phyloP scores from a whole-genome alignment of 345 rosid genomes.

The Gossypium stocksii region DNA sequence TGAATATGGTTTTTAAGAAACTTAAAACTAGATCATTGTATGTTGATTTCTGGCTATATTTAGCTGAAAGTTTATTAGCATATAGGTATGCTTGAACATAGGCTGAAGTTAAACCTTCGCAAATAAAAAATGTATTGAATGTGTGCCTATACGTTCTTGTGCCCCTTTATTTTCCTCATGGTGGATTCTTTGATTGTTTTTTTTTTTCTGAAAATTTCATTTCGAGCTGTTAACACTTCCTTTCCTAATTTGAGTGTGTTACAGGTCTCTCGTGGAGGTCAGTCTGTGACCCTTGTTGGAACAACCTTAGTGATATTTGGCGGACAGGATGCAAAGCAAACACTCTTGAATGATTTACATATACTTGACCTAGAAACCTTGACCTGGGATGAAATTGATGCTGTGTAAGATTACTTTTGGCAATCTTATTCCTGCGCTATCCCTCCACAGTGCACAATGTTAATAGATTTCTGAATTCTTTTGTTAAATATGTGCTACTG shows the following conservation, averaged over 20 bases:
- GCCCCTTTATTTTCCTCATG: not conserved
- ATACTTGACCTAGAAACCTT: slow-evolving; percentile 92
- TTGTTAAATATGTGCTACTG: not conserved
- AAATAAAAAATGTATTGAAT: not conserved
- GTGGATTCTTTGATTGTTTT: not conserved
- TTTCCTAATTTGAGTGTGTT: slow-evolving; percentile 22
- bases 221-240: not conserved
- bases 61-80: not conserved
- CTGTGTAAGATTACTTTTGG: slow-evolving; percentile 55
- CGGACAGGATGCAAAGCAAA: slow-evolving; percentile 90
- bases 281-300: slow-evolving; percentile 83
- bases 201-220: not conserved
- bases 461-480: not conserved
- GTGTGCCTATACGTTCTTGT: not conserved
- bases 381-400: slow-evolving; percentile 99
- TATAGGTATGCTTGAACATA: not conserved
- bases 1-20: slow-evolving; percentile 10
- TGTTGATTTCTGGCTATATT: not conserved
- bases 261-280: slow-evolving; percentile 96
- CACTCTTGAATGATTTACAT: slow-evolving; percentile 90
- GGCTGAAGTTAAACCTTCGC: slow-evolving; percentile 9
- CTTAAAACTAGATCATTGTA: not conserved
- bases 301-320: slow-evolving; percentile 91
- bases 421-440: not conserved
- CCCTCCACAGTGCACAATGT: not conserved